phyloP scores from a whole-genome alignment of 2,329 filamentous ascomycete genomes.

The Exophiala sp. region DNA sequence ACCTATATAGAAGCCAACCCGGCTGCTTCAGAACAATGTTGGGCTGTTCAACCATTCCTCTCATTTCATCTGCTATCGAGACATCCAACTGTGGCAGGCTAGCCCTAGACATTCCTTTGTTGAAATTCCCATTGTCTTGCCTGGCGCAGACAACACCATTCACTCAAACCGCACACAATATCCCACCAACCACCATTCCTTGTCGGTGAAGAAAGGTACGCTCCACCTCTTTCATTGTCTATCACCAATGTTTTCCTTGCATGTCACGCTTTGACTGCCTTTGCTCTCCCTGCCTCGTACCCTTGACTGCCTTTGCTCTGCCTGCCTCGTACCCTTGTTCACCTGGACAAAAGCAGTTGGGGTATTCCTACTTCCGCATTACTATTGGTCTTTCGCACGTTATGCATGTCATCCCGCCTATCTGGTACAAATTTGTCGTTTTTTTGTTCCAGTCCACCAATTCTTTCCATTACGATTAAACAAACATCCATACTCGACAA shows the following conservation, averaged over 20 bases:
- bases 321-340: not conserved
- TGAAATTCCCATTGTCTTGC: constrained; percentile 23
- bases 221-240: not conserved
- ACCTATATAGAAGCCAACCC: constrained; percentile 17
- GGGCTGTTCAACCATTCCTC: constrained; percentile 1
- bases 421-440: not conserved
- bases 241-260: not conserved
- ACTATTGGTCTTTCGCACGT: not conserved
- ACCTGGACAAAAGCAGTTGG: not conserved
- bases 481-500: not conserved
- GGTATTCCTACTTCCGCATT: not conserved
- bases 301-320: not conserved
- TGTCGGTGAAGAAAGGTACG: constrained; percentile 11
- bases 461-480: not conserved
- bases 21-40: constrained; percentile 2
- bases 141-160: constrained; percentile 27
- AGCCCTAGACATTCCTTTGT: constrained; percentile 23
- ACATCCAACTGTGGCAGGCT: constrained; percentile 15
- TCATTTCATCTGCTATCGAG: constrained; percentile 9
- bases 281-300: not conserved
- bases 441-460: not conserved
- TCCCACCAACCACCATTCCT: constrained; percentile 15
- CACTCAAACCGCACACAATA: constrained; percentile 3
- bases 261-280: not conserved
- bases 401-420: too few relatives aligned